Percentiles rank a stretch among this genome's conserved stretches.
Evolutionary conservation across 495 filamentous ascomycete species (phyloP).

Genomic region (Neurospora pannonica): DNA sequence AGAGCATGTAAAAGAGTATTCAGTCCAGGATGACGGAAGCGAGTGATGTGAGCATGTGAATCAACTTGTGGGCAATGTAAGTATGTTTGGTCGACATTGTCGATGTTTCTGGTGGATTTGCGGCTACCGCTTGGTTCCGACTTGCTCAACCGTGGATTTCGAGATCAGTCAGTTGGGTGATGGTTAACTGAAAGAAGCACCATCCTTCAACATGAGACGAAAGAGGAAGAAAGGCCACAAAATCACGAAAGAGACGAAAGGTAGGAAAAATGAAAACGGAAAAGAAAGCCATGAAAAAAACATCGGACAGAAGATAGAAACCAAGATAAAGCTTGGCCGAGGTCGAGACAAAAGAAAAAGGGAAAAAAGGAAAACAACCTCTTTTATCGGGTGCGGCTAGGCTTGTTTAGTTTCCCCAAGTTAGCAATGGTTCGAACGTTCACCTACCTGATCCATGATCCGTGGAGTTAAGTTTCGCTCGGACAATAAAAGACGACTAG

Average conservation of each 20-base stretch:
- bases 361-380: background rate
- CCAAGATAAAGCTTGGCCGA: background rate
- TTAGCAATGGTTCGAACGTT: background rate
- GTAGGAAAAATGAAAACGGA: no score
- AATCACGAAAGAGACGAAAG: background rate
- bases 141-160: background rate
- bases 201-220: background rate
- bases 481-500: background rate
- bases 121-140: background rate
- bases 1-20: no score
- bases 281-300: background rate
- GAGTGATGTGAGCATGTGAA: background rate
- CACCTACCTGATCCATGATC: background rate
- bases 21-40: no score
- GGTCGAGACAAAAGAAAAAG: background rate
- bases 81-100: background rate
- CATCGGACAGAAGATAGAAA: background rate
- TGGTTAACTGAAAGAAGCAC: background rate
- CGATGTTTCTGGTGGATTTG: background rate
- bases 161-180: background rate
- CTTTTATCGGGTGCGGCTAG: background rate
- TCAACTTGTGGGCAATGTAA: background rate
- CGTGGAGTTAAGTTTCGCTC: background rate
- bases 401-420: background rate
- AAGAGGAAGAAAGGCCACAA: background rate